Conservation (phyloP, 257 asterid genomes). For the Schizonepeta tenuifolia region DNA sequence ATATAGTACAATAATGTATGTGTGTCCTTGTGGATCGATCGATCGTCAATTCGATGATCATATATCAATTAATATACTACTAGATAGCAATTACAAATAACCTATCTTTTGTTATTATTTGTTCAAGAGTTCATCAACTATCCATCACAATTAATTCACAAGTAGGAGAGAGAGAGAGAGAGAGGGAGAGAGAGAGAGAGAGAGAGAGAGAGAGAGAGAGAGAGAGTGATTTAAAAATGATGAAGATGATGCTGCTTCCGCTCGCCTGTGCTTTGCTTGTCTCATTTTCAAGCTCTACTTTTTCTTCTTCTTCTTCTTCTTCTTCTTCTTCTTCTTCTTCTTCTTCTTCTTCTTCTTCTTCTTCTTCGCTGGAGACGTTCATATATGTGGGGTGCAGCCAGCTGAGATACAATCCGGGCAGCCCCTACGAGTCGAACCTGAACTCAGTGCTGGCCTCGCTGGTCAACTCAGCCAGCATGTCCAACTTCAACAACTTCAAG, state of each 20-base stretch:
- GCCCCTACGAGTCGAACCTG: slow-evolving; percentile 65
- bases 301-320: slow-evolving; percentile 26
- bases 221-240: not conserved
- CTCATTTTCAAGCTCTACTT: slow-evolving; percentile 33
- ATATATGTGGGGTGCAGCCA: slow-evolving; percentile 74
- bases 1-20: too few species aligned
- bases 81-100: too few species aligned
- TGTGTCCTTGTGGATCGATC: too few species aligned
- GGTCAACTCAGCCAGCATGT: slow-evolving; percentile 64
- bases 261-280: not conserved
- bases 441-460: slow-evolving; percentile 71
- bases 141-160: not conserved
- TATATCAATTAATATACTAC: too few species aligned
- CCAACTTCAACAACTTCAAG: slow-evolving; percentile 73
- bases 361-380: slow-evolving; percentile 38
- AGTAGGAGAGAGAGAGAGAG: not conserved
- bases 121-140: not conserved
- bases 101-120: too few species aligned
- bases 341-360: slow-evolving; percentile 23
- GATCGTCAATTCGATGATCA: too few species aligned
- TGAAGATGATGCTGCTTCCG: not conserved
- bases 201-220: not conserved
- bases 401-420: slow-evolving; percentile 48
- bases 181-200: not conserved
- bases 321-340: slow-evolving; percentile 29